Evolutionary conservation across 1,139 yeast species (phyloP).

Genomic region (Taiozyma sp.): DNA sequence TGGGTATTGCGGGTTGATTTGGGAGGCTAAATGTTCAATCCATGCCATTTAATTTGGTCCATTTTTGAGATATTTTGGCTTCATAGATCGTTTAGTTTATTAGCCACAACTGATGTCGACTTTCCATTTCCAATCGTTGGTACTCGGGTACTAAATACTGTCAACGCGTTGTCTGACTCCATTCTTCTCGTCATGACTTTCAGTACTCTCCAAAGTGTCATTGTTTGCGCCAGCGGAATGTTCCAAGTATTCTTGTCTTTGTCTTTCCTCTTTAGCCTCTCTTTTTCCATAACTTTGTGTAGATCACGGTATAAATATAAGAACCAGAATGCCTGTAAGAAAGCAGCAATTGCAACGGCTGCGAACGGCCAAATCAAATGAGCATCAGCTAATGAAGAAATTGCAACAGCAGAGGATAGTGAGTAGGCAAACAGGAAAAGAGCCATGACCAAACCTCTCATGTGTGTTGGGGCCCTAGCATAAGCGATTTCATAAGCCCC

Average conservation of each 20-base stretch:
- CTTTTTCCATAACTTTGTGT: conserved; percentile 45
- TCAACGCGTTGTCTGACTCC: background rate
- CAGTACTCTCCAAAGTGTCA: background rate
- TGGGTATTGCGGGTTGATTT: too few species aligned
- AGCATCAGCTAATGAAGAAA: conserved; percentile 51
- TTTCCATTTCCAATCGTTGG: too few species aligned
- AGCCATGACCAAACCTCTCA: conserved; percentile 70
- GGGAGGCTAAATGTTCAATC: too few species aligned
- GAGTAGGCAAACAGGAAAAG: conserved; percentile 57
- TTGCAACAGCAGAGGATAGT: conserved; percentile 52
- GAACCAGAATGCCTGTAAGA: conserved; percentile 38
- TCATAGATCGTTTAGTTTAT: too few species aligned
- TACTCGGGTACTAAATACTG: background rate
- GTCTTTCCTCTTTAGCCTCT: conserved; percentile 22
- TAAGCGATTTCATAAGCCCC: conserved; percentile 73
- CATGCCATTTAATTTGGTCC: too few species aligned
- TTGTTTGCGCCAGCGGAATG: background rate
- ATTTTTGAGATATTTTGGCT: too few species aligned
- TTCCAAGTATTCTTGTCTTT: conserved; percentile 9
- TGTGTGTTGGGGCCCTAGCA: conserved; percentile 58
- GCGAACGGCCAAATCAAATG: conserved; percentile 50
- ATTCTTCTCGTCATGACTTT: background rate
- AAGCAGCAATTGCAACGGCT: conserved; percentile 43
- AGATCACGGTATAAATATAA: conserved; percentile 45
- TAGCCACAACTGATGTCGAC: too few species aligned